Conservation (phyloP, 164 flowering plant genomes). For the Sextonia rubra region DNA sequence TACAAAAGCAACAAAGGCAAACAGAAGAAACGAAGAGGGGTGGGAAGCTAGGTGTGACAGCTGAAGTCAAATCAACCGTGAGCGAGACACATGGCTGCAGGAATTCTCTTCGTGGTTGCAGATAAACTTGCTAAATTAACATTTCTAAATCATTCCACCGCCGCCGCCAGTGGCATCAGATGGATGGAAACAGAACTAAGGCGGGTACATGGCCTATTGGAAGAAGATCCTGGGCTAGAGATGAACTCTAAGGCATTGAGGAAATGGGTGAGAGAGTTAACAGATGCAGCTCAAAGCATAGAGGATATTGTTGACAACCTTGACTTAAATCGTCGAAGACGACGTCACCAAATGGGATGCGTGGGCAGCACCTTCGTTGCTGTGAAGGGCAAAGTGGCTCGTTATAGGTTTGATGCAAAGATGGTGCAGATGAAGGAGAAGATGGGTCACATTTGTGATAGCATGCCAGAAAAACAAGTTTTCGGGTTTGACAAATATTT, state of each 20-base stretch:
- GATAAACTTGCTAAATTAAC: slow-evolving; percentile 15
- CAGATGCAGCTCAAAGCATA: slow-evolving; percentile 10
- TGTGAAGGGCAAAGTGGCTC: neutral
- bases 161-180: slow-evolving; percentile 16
- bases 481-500: neutral
- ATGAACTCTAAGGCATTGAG: slow-evolving; percentile 1
- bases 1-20: too few species aligned
- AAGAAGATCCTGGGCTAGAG: slow-evolving; percentile 17
- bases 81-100: neutral
- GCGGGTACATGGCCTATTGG: slow-evolving; percentile 21
- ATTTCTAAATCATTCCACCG: slow-evolving; percentile 8
- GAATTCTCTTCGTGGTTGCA: slow-evolving; percentile 4
- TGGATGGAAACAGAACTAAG: slow-evolving; percentile 16
- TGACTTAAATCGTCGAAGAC: neutral
- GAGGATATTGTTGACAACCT: slow-evolving; percentile 18
- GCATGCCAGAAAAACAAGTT: neutral
- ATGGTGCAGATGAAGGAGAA: neutral
- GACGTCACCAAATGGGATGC: neutral
- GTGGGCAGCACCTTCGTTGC: neutral
- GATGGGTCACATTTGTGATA: neutral
- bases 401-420: neutral
- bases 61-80: too few species aligned
- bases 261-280: slow-evolving; percentile 17
- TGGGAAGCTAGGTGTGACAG: too few species aligned
- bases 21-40: too few species aligned